Conservation (phyloP, 2,329 filamentous ascomycete genomes). For the Colletotrichum camelliae region DNA sequence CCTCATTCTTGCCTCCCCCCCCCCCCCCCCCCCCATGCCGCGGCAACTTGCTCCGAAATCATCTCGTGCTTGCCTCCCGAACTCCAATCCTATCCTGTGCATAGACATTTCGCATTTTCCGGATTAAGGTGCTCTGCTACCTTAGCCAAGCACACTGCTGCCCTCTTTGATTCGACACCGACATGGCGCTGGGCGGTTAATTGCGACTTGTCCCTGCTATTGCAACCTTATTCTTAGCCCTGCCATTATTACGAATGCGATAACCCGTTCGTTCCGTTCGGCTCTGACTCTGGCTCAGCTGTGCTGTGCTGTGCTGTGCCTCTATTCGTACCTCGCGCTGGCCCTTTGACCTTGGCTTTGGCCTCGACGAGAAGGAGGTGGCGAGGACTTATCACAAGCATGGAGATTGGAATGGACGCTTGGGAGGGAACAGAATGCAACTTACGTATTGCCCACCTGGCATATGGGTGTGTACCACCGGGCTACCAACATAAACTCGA, state of each 20-base stretch:
- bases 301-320: not conserved
- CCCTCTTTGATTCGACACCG: not conserved
- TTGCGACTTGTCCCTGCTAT: not conserved
- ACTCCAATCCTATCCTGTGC: not conserved
- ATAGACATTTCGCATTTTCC: not conserved
- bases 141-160: not conserved
- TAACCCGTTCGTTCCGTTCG: not conserved
- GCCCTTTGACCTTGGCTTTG: not conserved
- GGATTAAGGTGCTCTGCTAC: not conserved
- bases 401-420: not conserved
- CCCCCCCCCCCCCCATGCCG: not conserved
- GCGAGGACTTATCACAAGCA: not conserved
- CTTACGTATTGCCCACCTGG: not conserved
- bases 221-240: slow-evolving; percentile 19
- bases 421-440: not conserved
- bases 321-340: not conserved
- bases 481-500: not conserved
- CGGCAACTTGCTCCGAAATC: not conserved
- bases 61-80: not conserved
- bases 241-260: not conserved
- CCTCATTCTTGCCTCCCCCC: not conserved
- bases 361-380: not conserved
- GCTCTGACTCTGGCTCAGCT: not conserved
- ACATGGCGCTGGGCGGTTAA: slow-evolving; percentile 4
- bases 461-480: not conserved